phyloP scores from a whole-genome alignment of 2,329 filamentous ascomycete species.

The Penicillium sp. region DNA sequence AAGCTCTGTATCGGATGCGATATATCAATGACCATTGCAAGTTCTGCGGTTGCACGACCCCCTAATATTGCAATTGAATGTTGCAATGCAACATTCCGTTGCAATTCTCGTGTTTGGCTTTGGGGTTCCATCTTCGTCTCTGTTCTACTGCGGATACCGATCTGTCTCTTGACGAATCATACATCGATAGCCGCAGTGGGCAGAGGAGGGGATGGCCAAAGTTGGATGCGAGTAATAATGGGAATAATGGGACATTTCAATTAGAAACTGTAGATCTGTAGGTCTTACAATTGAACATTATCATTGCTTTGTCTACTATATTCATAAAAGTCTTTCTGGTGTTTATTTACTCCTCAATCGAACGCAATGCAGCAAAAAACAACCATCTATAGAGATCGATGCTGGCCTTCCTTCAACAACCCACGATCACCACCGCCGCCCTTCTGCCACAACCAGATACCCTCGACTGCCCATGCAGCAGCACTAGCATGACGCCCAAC shows the following conservation, averaged over 20 bases:
- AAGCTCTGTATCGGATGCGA: constrained; percentile 55
- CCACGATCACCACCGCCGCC: constrained; percentile 55
- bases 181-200: constrained; percentile 16
- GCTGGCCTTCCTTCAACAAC: constrained; percentile 35
- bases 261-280: neutral
- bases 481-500: constrained; percentile 68
- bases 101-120: constrained; percentile 13
- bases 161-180: constrained; percentile 21
- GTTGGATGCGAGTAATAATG: constrained; percentile 8
- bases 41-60: constrained; percentile 11
- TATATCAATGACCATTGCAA: constrained; percentile 40
- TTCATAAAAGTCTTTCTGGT: neutral
- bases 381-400: constrained; percentile 26
- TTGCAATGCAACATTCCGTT: neutral
- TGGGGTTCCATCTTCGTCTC: constrained; percentile 11
- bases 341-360: neutral
- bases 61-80: constrained; percentile 13
- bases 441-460: constrained; percentile 81
- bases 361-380: neutral
- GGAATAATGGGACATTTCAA: constrained; percentile 21
- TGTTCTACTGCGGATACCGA: constrained; percentile 15
- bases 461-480: constrained; percentile 80
- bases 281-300: neutral
- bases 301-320: neutral
- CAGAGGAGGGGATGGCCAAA: constrained; percentile 6